Percentiles rank a stretch among this genome's conserved stretches.
Conservation (phyloP, 805 yeast species). For the Wickerhamiella brachini region DNA sequence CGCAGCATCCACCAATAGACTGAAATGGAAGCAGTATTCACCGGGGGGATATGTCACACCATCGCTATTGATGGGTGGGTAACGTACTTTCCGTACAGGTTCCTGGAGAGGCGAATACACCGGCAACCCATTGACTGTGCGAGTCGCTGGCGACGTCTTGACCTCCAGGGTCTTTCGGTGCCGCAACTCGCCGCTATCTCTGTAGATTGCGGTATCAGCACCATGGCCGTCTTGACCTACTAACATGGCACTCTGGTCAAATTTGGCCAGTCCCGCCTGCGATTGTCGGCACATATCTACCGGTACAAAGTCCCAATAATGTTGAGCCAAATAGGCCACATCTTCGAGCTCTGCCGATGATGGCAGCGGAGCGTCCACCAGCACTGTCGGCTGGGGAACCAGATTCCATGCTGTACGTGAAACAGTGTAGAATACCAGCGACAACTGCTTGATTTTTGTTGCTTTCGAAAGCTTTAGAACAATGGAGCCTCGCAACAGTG, state of each 20-base stretch:
- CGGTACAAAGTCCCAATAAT: slow-evolving; percentile 26
- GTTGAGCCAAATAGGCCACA: slow-evolving; percentile 20
- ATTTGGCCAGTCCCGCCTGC: slow-evolving; percentile 11
- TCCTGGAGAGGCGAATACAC: slow-evolving; percentile 12
- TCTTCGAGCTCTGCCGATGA: slow-evolving; percentile 23
- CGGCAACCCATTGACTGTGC: slow-evolving; percentile 11
- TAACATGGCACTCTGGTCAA: slow-evolving; percentile 17
- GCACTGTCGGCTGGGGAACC: slow-evolving; percentile 26
- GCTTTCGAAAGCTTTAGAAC: slow-evolving; percentile 60
- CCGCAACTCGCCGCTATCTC: slow-evolving; percentile 5
- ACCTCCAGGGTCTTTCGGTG: slow-evolving; percentile 8
- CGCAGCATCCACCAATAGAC: slow-evolving; percentile 62
- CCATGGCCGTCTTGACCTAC: slow-evolving; percentile 23
- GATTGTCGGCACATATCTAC: not conserved
- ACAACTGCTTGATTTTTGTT: slow-evolving; percentile 52
- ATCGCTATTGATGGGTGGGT: slow-evolving; percentile 11
- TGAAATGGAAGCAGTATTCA: slow-evolving; percentile 72
- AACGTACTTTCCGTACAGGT: slow-evolving; percentile 15
- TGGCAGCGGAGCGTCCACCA: slow-evolving; percentile 19
- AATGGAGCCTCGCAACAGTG: slow-evolving; percentile 66
- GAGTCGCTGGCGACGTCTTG: slow-evolving; percentile 5
- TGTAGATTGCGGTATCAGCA: slow-evolving; percentile 21
- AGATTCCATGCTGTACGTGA: slow-evolving; percentile 87
- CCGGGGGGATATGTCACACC: slow-evolving; percentile 47
- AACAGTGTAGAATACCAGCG: slow-evolving; percentile 48